Conservation (phyloP, 75 land plant species). For the Cryptomeria japonica region DNA sequence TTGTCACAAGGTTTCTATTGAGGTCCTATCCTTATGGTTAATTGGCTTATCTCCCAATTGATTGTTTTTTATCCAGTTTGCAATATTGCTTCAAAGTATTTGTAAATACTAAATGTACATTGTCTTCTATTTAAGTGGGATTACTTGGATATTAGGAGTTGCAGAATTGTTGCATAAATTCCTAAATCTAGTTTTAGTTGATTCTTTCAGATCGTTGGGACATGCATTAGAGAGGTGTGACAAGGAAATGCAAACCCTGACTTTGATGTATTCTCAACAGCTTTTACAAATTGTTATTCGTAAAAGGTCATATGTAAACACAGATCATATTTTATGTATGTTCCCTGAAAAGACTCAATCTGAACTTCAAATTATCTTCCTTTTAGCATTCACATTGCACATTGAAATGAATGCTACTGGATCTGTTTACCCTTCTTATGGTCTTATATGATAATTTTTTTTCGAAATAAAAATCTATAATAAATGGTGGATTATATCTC, state of each 20-base stretch:
- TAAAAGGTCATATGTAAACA: neutral
- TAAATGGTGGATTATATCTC: neutral
- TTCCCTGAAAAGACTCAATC: neutral
- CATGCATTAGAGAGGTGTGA: neutral
- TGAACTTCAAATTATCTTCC: neutral
- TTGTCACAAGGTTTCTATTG: neutral
- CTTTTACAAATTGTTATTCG: slow-evolving; percentile 1
- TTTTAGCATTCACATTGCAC: neutral
- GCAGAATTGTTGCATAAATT: neutral
- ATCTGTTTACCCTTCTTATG: neutral
- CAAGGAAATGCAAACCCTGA: neutral
- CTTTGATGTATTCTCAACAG: neutral
- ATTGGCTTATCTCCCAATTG: neutral
- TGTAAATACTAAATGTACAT: slow-evolving; percentile 4
- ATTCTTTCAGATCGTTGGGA: neutral
- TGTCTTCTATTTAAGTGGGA: neutral
- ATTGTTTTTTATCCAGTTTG: neutral
- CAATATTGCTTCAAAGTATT: neutral
- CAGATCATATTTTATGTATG: neutral
- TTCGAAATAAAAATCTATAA: too few relatives aligned
- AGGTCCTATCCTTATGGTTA: neutral
- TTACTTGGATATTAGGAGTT: neutral
- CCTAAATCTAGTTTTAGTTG: neutral
- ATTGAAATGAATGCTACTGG: neutral
- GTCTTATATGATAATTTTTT: neutral